A percentile compares a stretch with the other conserved stretches of the same genome.
These are phyloP conservation scores for Euclidium syriacum DNA, from an alignment of 345 rosid species.

Conservation along the genomic window DNA sequence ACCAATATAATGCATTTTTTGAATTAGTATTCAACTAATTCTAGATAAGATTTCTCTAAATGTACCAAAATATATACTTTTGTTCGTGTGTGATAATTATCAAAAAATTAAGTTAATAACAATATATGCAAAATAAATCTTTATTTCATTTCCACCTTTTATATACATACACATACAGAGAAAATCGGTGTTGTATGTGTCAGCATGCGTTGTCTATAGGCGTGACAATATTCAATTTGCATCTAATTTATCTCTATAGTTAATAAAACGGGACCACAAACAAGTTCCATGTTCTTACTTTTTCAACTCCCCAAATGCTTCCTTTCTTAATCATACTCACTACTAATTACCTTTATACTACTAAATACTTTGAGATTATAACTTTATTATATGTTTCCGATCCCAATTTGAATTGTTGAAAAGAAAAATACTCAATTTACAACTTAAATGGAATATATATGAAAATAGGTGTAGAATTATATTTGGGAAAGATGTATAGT, in stretches of 20 bases:
- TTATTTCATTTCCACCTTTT: background rate
- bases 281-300: constrained; percentile 24
- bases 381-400: background rate
- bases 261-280: constrained; percentile 21
- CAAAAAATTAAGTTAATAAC: no score
- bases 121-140: background rate
- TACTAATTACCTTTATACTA: no score
- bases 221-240: constrained; percentile 35
- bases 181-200: constrained; percentile 21
- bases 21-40: no score
- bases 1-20: no score
- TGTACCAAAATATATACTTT: no score
- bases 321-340: background rate
- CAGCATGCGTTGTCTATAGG: constrained; percentile 38
- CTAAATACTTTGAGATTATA: background rate
- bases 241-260: constrained; percentile 8
- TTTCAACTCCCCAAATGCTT: constrained; percentile 30
- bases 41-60: no score
- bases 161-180: background rate
- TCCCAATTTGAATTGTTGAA: background rate
- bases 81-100: no score
- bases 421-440: background rate
- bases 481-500: background rate
- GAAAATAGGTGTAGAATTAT: background rate
- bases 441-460: background rate